Evolutionary conservation across 306 rosid species (phyloP).

Genomic region (Malus sieversii): DNA sequence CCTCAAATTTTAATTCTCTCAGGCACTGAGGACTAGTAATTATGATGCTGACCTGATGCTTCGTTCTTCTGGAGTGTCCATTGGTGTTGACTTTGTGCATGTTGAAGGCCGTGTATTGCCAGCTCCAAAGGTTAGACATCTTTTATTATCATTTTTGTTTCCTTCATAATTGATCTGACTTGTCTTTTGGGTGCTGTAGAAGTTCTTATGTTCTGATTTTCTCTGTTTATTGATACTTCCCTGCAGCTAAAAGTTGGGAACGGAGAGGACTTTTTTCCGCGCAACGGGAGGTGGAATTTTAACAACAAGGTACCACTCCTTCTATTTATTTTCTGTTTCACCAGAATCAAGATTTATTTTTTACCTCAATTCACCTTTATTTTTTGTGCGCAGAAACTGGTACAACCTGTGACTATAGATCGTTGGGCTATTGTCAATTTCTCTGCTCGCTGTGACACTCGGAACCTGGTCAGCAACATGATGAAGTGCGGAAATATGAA

Average conservation of each 20-base stretch:
- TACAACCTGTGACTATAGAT: slow-evolving; percentile 21
- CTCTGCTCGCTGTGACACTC: slow-evolving; percentile 21
- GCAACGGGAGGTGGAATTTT: slow-evolving; percentile 40
- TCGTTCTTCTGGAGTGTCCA: slow-evolving; percentile 26
- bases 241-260: slow-evolving; percentile 29
- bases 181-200: not conserved
- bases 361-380: not conserved
- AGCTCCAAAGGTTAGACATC: slow-evolving; percentile 30
- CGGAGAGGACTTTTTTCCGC: slow-evolving; percentile 8
- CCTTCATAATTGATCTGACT: not conserved
- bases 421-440: slow-evolving; percentile 46
- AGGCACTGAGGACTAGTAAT: slow-evolving; percentile 28
- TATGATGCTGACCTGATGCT: slow-evolving; percentile 38
- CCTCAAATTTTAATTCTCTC: slow-evolving; percentile 7
- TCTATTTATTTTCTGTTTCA: not conserved
- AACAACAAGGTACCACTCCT: slow-evolving; percentile 27
- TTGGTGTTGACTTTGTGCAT: slow-evolving; percentile 11
- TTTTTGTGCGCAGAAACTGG: slow-evolving; percentile 8
- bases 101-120: slow-evolving; percentile 33
- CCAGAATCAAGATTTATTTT: not conserved
- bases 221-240: not conserved
- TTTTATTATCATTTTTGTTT: not conserved
- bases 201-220: not conserved
- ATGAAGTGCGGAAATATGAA: slow-evolving; percentile 10
- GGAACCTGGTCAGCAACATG: not conserved